Evolutionary conservation across 2,329 filamentous ascomycete species (phyloP).

Genomic region (Rugonectria rugulosa): DNA sequence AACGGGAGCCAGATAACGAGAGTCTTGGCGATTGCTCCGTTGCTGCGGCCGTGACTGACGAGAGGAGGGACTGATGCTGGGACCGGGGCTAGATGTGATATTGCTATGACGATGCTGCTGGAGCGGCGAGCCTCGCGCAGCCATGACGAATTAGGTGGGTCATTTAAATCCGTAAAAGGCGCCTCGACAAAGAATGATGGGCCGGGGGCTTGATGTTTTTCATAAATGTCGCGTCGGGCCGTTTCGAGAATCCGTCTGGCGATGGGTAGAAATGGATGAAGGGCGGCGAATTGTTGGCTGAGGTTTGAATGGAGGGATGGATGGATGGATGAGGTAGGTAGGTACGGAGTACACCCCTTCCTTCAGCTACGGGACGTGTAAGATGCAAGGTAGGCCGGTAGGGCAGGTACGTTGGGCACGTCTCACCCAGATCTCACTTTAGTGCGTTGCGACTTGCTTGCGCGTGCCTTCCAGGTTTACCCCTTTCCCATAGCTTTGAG

Average conservation of each 20-base stretch:
- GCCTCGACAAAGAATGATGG: background rate
- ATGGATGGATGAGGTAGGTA: background rate
- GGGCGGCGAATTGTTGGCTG: background rate
- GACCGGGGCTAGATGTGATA: conserved; percentile 23
- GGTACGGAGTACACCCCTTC: background rate
- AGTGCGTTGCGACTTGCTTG: no score
- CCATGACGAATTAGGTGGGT: conserved; percentile 37
- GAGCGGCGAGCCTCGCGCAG: conserved; percentile 33
- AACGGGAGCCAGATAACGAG: conserved; percentile 26
- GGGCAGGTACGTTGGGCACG: no score
- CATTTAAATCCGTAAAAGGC: conserved; percentile 27
- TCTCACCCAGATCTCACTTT: no score
- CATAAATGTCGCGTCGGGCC: background rate
- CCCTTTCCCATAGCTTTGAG: no score
- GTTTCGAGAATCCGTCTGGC: background rate
- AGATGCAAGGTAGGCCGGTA: no score
- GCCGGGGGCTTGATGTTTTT: background rate
- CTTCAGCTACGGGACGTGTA: no score
- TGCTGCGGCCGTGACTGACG: conserved; percentile 8
- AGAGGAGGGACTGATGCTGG: conserved; percentile 22
- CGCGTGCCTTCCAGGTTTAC: no score
- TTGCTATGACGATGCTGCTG: conserved; percentile 34
- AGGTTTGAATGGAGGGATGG: background rate
- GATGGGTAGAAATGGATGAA: background rate
- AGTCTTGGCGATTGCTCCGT: conserved; percentile 15